phyloP scores from a whole-genome alignment of 371 early-diverging fungal genomes.

The Rhizopus arrhizus region DNA sequence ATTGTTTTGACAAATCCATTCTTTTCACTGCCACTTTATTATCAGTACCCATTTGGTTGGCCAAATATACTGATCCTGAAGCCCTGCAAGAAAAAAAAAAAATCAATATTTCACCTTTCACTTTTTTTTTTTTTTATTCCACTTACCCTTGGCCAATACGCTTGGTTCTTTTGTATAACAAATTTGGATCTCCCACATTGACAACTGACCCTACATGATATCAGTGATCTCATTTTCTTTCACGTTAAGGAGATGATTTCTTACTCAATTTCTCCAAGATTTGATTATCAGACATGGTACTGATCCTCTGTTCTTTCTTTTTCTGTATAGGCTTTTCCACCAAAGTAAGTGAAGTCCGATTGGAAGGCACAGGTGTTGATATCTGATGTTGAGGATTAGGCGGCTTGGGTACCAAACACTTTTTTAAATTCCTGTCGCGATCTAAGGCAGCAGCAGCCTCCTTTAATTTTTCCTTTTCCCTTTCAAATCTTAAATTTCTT shows the following conservation, averaged over 20 bases:
- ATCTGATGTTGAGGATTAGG: constrained; percentile 32
- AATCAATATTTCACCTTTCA: not conserved
- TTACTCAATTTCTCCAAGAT: constrained; percentile 83
- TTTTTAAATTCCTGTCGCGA: constrained; percentile 22
- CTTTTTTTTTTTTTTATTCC: not conserved
- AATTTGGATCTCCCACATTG: constrained; percentile 80
- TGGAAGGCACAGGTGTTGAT: constrained; percentile 34
- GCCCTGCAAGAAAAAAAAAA: constrained; percentile 57
- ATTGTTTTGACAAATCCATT: constrained; percentile 92
- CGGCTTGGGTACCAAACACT: constrained; percentile 7
- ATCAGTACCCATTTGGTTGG: constrained; percentile 62
- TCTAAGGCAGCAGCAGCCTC: constrained; percentile 28
- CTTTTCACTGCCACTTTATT: constrained; percentile 92
- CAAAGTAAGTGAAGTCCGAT: not conserved
- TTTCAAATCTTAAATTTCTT: constrained; percentile 22
- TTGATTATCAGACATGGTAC: constrained; percentile 84
- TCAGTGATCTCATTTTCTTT: not conserved
- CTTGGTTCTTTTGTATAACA: constrained; percentile 80
- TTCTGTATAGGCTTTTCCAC: constrained; percentile 8
- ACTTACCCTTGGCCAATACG: constrained; percentile 94
- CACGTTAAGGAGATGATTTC: not conserved
- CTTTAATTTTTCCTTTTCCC: constrained; percentile 32
- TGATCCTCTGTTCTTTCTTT: constrained; percentile 63
- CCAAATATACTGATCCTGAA: constrained; percentile 92
- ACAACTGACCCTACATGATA: constrained; percentile 57